A percentile compares a stretch with the other conserved stretches of the same genome.
Evolutionary conservation across 495 filamentous ascomycete species (phyloP).

Genomic region (Thermochaetoides thermophila): DNA sequence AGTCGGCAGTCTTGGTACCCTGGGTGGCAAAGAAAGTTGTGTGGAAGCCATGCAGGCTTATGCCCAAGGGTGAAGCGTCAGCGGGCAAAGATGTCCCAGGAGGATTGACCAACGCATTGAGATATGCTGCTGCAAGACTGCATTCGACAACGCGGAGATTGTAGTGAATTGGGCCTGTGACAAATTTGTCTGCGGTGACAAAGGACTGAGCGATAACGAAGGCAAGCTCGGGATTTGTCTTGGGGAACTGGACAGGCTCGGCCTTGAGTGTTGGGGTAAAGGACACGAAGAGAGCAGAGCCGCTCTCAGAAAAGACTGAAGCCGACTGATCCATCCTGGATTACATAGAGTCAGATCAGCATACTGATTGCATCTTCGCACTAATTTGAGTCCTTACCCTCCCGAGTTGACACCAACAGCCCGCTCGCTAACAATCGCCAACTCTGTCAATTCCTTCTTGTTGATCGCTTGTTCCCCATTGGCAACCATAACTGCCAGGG

Average conservation of each 20-base stretch:
- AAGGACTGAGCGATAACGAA: conserved; percentile 94
- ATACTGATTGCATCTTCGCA: neutral
- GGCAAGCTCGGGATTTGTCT: conserved; percentile 63
- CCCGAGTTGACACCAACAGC: conserved; percentile 94
- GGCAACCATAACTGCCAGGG: conserved; percentile 73
- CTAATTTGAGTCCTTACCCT: conserved; percentile 41
- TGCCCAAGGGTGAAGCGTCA: conserved; percentile 72
- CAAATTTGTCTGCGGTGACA: conserved; percentile 84
- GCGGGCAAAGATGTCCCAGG: conserved; percentile 48
- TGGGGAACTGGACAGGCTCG: conserved; percentile 69
- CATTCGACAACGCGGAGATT: conserved; percentile 95
- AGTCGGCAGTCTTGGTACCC: conserved; percentile 25
- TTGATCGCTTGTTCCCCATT: conserved; percentile 68
- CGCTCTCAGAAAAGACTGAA: conserved; percentile 77
- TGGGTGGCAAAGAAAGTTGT: conserved; percentile 57
- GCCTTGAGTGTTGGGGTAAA: conserved; percentile 72
- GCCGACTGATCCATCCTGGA: conserved; percentile 91
- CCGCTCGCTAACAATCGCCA: conserved; percentile 87
- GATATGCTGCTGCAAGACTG: conserved; percentile 64
- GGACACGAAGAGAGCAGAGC: conserved; percentile 76
- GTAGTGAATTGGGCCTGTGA: conserved; percentile 83
- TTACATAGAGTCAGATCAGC: conserved; percentile 1
- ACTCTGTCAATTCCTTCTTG: conserved; percentile 76
- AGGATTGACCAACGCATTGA: conserved; percentile 38
- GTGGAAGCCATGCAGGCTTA: conserved; percentile 76